Evolutionary conservation across 345 rosid species (phyloP).

Genomic region (Eucalyptus albens): DNA sequence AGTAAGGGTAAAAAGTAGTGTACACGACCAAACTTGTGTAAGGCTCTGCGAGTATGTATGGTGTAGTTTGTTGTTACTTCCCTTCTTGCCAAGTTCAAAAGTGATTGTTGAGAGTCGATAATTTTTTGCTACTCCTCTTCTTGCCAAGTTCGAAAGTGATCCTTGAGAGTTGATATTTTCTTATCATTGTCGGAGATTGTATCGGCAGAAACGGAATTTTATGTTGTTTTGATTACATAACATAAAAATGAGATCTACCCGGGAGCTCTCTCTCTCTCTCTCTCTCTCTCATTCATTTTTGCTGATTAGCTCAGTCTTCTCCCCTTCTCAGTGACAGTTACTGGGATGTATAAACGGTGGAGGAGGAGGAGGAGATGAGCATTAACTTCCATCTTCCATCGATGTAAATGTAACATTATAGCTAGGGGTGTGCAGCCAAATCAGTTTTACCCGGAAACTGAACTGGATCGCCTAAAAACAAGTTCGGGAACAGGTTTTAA

Average conservation of each 20-base stretch:
- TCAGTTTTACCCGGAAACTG: no score
- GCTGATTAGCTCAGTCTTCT: background rate
- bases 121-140: background rate
- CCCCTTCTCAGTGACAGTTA: background rate
- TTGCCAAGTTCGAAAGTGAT: background rate
- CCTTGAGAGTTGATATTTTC: background rate
- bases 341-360: background rate
- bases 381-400: background rate
- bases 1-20: constrained; percentile 42
- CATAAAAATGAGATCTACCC: background rate
- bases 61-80: background rate
- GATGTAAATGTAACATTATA: background rate
- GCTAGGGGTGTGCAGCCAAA: background rate
- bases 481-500: no score
- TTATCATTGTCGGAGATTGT: background rate
- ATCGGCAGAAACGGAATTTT: background rate
- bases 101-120: background rate
- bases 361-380: background rate
- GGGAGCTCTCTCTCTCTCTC: background rate
- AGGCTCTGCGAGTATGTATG: background rate
- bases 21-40: background rate
- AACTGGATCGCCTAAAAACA: no score
- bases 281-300: background rate
- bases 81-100: background rate
- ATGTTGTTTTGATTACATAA: background rate